Base-by-base conservation (phyloP, 2,329 filamentous ascomycete species). In the Xenoacremonium recifei region DNA sequence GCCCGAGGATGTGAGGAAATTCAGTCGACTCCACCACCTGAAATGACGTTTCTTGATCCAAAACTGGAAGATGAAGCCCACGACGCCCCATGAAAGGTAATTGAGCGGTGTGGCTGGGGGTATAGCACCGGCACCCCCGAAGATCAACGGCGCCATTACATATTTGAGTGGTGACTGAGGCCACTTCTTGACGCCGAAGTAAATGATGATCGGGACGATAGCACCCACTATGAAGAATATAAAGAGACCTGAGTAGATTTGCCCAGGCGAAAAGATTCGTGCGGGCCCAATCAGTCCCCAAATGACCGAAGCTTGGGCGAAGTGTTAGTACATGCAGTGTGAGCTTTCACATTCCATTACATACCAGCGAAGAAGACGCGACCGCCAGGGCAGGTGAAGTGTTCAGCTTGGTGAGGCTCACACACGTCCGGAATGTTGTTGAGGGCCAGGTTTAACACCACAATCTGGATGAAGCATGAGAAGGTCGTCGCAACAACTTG, bases 1-100 rank as follows among this genome's bases (percentile, higher is more conserved):
- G 0, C 79, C 85, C 0, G 83, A 85, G 11, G 82, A 84, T 0
- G 85, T 84, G 46, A 89, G 65, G 55, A 86, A 89, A 66, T 88
- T 89, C 58, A 87, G 78, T 19, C 82, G 74, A 63, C 77, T 79
- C 86, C 86, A 89, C 85, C 85, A 89, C 20, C 68, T 75, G 48
- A 80, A 80, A 60, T 79, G 74, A 12, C 74, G 72, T 55, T 77
- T 77, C 62, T 82, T 80, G 58, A 89, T 77, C 56, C 70, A 74
- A 61, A 79, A 80, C 61, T 89, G 85, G 70, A 89, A 89, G 21
- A 85, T 48, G 52, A 79, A 81, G 21, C 85, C 86, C 3, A 89
- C 81, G 42, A 85, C 66, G 15, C 81, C 83, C 85, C 85, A 89
- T n/a, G 77, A 75, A 23, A 86, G 76, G 59, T 87, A 89, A 65